Evolutionary conservation across 768 basidiomycete genomes (phyloP).

Genomic region (Tylopilus intermedius): DNA sequence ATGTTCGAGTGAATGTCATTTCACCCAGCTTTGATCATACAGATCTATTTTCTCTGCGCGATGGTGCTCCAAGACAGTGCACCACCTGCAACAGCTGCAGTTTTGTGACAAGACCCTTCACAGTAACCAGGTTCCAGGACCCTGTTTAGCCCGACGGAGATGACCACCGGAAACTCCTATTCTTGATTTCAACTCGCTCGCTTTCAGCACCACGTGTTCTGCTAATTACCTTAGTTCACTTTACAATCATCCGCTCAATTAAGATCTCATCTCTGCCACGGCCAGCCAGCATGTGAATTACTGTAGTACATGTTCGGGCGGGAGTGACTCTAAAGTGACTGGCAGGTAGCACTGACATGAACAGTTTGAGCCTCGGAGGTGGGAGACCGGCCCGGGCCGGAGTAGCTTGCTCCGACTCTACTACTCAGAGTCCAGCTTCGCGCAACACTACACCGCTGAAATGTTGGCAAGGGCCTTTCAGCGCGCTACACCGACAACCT

Average conservation of each 20-base stretch:
- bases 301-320: not conserved
- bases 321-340: no score
- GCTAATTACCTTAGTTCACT: not conserved
- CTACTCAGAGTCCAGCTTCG: not conserved
- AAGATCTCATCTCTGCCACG: not conserved
- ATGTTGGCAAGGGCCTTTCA: constrained; percentile 18
- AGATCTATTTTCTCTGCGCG: not conserved
- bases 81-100: not conserved
- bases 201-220: not conserved
- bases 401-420: not conserved
- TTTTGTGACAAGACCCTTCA: not conserved
- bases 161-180: constrained; percentile 13
- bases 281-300: not conserved
- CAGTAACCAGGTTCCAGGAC: not conserved
- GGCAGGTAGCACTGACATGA: no score
- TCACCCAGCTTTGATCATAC: constrained; percentile 4
- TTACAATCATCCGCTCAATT: not conserved
- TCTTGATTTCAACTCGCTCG: not conserved
- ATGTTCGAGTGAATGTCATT: constrained; percentile 15
- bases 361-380: no score
- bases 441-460: not conserved
- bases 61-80: not conserved
- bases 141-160: constrained; percentile 8
- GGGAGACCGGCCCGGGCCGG: not conserved
- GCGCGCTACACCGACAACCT: constrained; percentile 2